A percentile compares a stretch with the other conserved stretches of the same genome.
Evolutionary conservation across 352 stramenopile species (phyloP).

Genomic region (Pythium apleroticum): DNA sequence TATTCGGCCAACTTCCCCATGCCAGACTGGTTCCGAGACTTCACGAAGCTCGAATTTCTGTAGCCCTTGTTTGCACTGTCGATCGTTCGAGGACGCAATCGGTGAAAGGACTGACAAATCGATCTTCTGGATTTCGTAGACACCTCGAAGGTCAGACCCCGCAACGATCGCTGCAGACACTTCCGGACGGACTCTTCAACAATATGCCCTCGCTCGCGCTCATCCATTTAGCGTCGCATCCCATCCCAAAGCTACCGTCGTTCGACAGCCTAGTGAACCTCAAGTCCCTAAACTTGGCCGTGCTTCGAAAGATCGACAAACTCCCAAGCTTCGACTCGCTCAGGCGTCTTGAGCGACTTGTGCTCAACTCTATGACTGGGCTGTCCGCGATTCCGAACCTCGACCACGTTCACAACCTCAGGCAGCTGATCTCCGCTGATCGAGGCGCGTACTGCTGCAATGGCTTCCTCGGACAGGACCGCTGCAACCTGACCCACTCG

Average conservation of each 20-base stretch:
- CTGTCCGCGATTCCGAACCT: background rate
- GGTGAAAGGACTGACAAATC: background rate
- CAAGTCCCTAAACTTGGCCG: conserved; percentile 1
- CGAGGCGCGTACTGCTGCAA: conserved; percentile 19
- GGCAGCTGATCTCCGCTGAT: background rate
- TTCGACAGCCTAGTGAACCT: background rate
- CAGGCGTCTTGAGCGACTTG: background rate
- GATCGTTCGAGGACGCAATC: no score
- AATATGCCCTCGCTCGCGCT: conserved; percentile 3
- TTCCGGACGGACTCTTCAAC: conserved; percentile 6
- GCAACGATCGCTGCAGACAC: background rate
- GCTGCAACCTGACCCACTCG: conserved; percentile 16
- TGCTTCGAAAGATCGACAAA: background rate
- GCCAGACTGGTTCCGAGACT: conserved; percentile 10
- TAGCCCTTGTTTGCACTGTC: background rate
- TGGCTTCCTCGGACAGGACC: conserved; percentile 10
- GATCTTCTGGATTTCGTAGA: background rate
- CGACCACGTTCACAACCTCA: background rate
- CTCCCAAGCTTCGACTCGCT: conserved; percentile 1
- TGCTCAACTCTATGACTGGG: background rate
- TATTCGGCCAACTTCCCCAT: conserved; percentile 1
- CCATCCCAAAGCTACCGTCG: background rate
- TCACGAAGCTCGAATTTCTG: conserved; percentile 13
- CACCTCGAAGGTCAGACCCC: conserved; percentile 4
- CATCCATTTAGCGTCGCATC: background rate